Evolutionary conservation across 2,329 filamentous ascomycete species (phyloP).

Genomic region (Achaetomium macrosporum): DNA sequence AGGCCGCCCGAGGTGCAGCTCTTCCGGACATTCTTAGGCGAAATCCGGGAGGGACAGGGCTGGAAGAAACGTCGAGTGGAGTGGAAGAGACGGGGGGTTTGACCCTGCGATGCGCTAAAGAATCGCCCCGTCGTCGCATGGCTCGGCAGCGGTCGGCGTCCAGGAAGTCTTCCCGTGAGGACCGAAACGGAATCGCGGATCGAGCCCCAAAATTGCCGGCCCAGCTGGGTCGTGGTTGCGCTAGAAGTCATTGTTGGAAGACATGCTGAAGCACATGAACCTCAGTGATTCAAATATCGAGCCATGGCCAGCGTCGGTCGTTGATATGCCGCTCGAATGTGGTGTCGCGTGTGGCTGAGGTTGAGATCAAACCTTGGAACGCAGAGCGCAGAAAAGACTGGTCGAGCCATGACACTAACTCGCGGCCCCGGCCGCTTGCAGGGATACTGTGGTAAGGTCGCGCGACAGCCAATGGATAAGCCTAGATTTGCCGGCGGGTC

Average conservation of each 20-base stretch:
- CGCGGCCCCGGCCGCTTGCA: conserved; percentile 4
- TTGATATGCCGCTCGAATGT: conserved; percentile 4
- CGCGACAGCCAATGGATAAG: conserved; percentile 25
- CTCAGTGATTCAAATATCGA: conserved; percentile 13
- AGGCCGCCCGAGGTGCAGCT: conserved; percentile 51
- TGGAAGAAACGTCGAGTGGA: conserved; percentile 27
- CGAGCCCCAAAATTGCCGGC: conserved; percentile 31
- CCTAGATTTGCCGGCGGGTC: conserved; percentile 20
- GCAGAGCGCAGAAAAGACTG: conserved; percentile 19
- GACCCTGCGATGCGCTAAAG: conserved; percentile 5
- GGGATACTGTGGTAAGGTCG: conserved; percentile 4
- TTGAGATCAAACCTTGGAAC: conserved; percentile 10
- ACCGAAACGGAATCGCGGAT: conserved; percentile 27
- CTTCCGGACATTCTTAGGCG: conserved; percentile 38
- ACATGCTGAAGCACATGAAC: conserved; percentile 23
- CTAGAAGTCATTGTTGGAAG: conserved; percentile 32
- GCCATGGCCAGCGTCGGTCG: conserved; percentile 14
- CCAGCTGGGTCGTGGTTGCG: conserved; percentile 31
- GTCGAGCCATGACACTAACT: conserved; percentile 24
- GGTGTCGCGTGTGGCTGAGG: not conserved
- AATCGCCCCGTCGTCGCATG: conserved; percentile 11
- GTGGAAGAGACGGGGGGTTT: conserved; percentile 20
- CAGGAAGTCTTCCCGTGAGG: conserved; percentile 20
- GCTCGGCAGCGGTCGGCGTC: conserved; percentile 15
- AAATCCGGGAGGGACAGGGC: conserved; percentile 28